These are phyloP conservation scores for Pseudozyma tsukubaensis DNA, from an alignment of 1,284 basidiomycete species.

Conservation along the genomic window DNA sequence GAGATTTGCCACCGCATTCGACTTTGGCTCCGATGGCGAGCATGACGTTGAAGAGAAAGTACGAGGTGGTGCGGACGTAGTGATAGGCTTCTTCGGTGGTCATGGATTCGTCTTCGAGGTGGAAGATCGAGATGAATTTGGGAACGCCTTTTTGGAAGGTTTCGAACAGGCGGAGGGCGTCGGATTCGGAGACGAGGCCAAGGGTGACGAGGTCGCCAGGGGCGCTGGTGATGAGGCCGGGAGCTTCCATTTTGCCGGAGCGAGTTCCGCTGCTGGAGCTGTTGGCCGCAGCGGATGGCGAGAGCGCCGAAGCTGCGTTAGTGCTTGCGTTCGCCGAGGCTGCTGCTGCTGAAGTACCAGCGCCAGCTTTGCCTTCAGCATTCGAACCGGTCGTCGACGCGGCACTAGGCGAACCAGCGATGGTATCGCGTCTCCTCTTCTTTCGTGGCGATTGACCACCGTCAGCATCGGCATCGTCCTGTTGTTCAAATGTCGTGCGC, in stretches of 20 bases:
- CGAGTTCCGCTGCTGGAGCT: conserved; percentile 4
- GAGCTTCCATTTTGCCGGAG: conserved; percentile 47
- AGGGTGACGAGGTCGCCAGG: conserved; percentile 43
- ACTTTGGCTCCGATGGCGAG: conserved; percentile 91
- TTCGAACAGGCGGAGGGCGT: conserved; percentile 72
- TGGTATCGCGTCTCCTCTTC: conserved; percentile 25
- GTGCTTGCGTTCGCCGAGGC: neutral
- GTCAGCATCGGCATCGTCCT: conserved; percentile 3
- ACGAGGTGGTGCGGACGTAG: conserved; percentile 82
- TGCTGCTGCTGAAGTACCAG: conserved; percentile 4
- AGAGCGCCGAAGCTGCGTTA: conserved; percentile 13
- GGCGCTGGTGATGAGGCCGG: conserved; percentile 29
- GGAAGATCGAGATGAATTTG: conserved; percentile 93
- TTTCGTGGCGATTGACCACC: conserved; percentile 22
- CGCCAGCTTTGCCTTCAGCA: conserved; percentile 8
- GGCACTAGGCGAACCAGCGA: conserved; percentile 14
- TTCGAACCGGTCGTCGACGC: neutral
- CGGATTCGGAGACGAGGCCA: conserved; percentile 79
- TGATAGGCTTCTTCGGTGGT: conserved; percentile 78
- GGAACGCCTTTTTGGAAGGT: conserved; percentile 65
- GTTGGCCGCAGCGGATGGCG: conserved; percentile 17
- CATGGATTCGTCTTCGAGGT: conserved; percentile 91
- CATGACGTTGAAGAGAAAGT: conserved; percentile 91
- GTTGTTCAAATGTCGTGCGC: conserved; percentile 12
- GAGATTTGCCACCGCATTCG: conserved; percentile 84